Base-by-base conservation (phyloP, 352 stramenopile genomes). In the Blastocystis sp. region DNA sequence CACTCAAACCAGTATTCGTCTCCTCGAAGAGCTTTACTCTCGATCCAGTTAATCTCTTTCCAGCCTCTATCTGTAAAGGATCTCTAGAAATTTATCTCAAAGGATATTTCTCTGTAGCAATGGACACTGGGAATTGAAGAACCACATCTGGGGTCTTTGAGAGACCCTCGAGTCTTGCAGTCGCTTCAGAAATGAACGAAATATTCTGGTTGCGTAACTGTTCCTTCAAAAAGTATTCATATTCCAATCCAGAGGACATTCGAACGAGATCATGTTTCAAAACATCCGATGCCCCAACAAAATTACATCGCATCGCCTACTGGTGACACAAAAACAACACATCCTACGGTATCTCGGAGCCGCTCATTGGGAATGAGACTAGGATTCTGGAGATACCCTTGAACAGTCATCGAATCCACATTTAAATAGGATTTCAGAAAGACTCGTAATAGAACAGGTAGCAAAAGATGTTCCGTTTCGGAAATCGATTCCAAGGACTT, bases 21-120 rank as follows among this genome's bases (percentile, higher is more conserved):
- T 35, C 73, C 73, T 0, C 30, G 59, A 22, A 84, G 35, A 30
- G 73, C 73, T 35, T 84, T 84, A 51, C 73, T 84, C 27, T 84
- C 73, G 19, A 84, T 84, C 73, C 73, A 84, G 53, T 84, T 84
- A 7, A 84, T 48, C n/a, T 84, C 73, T 27, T 60, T 84, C 73
- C 73, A 84, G 11, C 73, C 73, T 44, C 40, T 13, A 69, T 11
- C 5, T 22, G 73, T 84, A n/a, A 84, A 68, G 73, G 73, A 84
- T 37, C 22, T 17, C 5, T 0, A 78, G 51, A 0, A 0, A 5
- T n/a, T 44, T 5, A 24, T 35, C 57, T 17, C 1, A 9, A 53
- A 84, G 73, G 73, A 84, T 84, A 84, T 84, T 66, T 22, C 5
- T 30, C 30, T 0, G 9, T 37, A 15, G 15, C 7, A 37, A 84